Base-by-base conservation (phyloP, 257 asterid species). In the Penstemon barbatus region DNA sequence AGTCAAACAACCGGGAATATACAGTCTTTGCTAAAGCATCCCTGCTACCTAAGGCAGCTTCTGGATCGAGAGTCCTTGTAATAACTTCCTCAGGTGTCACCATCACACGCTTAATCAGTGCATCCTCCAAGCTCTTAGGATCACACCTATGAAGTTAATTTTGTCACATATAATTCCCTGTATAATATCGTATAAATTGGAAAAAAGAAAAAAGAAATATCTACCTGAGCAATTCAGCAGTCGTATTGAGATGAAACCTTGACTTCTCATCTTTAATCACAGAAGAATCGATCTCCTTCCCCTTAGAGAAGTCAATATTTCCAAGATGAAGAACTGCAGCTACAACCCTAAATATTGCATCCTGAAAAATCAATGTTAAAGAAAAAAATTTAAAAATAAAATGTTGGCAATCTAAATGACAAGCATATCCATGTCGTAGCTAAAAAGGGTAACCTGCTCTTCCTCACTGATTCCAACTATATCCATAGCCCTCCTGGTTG, bases 401-500 rank as follows among this genome's bases (percentile, higher is more conserved):
- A 57, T 39, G 57, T 64, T 58, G 36, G 63, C 33, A 25, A 25
- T 67, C 69, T 40, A 75, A 63, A 41, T 57, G 41, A 68, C 42
- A 53, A 44, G 63, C 57, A 66, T 4, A 74, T 75, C 18, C 52
- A 49, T 36, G 50, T 51, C 3, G 33, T 25, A 25, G 49, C 74
- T 50, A 75, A 77, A 76, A 51, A 68, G 18, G 18, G 77, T 64
- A 63, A 94, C 97, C 96, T 90, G 99, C 74, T 94, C 99, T 72
- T 91, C 96, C 77, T 84, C 97, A 66, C 96, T 79, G 74, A 94
- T 94, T 81, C 99, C 99, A 75, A 94, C 99, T 69, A 90, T 85
- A 84, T 94, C 99, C 99, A 94, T 94, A 71, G 99, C 99, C 86
- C 97, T 84, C 86, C 92, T 83, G 68, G 97, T 90, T 15, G 92